Conservation (phyloP, 805 yeast species). For the Starmerella sirachaensis region DNA sequence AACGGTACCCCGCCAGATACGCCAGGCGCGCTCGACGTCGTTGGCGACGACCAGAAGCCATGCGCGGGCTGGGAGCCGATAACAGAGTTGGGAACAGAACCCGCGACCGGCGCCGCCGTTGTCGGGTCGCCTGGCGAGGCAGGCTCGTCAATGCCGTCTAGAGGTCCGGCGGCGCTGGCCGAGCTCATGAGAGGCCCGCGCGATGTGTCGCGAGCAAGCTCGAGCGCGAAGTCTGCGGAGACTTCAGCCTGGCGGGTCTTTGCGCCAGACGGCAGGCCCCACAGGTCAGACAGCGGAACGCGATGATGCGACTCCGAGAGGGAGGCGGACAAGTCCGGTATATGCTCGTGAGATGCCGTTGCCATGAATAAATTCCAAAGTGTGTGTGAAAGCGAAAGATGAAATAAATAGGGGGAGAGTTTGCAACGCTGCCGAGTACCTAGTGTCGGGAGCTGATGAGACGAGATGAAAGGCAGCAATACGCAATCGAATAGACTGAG, state of each 20-base stretch:
- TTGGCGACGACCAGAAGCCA: conserved; percentile 3
- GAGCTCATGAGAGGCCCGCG: conserved; percentile 22
- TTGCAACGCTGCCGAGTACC: too few species aligned
- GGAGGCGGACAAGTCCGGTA: conserved; percentile 23
- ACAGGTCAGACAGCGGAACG: conserved; percentile 23
- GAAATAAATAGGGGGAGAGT: conserved; percentile 3
- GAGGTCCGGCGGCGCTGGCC: conserved; percentile 10
- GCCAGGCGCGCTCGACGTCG: too few species aligned
- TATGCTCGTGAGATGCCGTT: conserved; percentile 24
- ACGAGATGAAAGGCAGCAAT: too few species aligned
- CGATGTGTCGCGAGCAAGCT: conserved; percentile 15
- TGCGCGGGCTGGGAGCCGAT: background rate
- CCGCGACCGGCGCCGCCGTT: conserved; percentile 2
- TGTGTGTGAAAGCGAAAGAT: background rate
- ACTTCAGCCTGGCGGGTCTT: conserved; percentile 5
- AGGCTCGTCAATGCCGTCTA: conserved; percentile 4
- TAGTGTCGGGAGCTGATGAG: too few species aligned
- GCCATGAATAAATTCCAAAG: conserved; percentile 17
- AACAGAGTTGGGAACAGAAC: background rate
- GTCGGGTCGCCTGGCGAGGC: too few species aligned
- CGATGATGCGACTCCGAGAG: conserved; percentile 20
- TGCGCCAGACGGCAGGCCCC: conserved; percentile 20
- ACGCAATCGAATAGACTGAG: too few species aligned
- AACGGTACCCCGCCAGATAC: conserved; percentile 1
- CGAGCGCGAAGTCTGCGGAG: conserved; percentile 15